Evolutionary conservation across 805 yeast genomes (phyloP).

Genomic region (Kodamaea kaohsiungensis): DNA sequence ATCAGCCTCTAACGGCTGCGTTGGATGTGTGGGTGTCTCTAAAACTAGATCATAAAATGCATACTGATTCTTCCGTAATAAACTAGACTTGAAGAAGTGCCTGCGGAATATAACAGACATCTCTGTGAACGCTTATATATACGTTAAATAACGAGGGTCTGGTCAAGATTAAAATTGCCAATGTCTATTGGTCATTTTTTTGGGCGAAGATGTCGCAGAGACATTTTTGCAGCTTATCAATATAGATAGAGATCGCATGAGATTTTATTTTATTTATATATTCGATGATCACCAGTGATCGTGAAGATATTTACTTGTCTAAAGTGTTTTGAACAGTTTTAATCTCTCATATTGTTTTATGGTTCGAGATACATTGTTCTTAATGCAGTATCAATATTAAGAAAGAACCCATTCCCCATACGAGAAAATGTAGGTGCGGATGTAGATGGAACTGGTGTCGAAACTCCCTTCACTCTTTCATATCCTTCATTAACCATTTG

Average conservation of each 20-base stretch:
- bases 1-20: slow-evolving; percentile 33
- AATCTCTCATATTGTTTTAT: no score
- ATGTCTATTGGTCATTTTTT: background rate
- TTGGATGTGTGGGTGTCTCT: slow-evolving; percentile 34
- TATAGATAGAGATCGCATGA: no score
- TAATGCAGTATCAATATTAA: slow-evolving; percentile 60
- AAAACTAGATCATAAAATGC: slow-evolving; percentile 39
- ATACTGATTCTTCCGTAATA: slow-evolving; percentile 15
- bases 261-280: no score
- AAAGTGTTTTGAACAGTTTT: no score
- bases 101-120: background rate
- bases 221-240: background rate
- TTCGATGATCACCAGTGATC: no score
- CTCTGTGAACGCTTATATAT: background rate
- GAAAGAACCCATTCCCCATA: slow-evolving; percentile 38
- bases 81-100: background rate
- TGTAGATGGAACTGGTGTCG: background rate
- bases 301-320: no score
- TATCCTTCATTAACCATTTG: slow-evolving; percentile 22
- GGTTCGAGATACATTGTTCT: slow-evolving; percentile 36
- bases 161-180: background rate
- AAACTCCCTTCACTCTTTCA: slow-evolving; percentile 14
- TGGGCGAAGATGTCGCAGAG: background rate
- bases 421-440: slow-evolving; percentile 14
- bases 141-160: background rate